Conservation (phyloP, 108 stramenopile genomes). For the Skeletonema tropicum region DNA sequence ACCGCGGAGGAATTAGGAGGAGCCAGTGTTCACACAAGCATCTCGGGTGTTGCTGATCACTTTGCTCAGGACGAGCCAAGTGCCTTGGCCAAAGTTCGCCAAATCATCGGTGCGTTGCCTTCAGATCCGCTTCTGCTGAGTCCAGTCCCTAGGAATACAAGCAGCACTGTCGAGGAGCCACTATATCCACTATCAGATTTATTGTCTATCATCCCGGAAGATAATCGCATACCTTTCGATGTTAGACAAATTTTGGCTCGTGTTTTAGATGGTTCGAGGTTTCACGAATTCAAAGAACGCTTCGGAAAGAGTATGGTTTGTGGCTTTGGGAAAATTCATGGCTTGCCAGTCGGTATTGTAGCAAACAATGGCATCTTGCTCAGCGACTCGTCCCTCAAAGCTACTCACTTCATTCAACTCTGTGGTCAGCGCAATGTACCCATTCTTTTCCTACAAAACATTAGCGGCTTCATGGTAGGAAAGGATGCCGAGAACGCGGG, state of each 20-base stretch:
- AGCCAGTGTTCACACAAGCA: slow-evolving; percentile 90
- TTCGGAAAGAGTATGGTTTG: slow-evolving; percentile 96
- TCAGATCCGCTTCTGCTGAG: slow-evolving; percentile 42
- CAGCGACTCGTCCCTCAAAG: slow-evolving; percentile 92
- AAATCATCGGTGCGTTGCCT: slow-evolving; percentile 78
- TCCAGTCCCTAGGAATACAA: slow-evolving; percentile 30
- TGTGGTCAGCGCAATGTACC: slow-evolving; percentile 97
- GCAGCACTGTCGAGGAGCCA: slow-evolving; percentile 82
- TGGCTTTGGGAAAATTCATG: slow-evolving; percentile 95
- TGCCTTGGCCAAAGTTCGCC: slow-evolving; percentile 83
- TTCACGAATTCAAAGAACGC: slow-evolving; percentile 96
- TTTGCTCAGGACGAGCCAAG: slow-evolving; percentile 90
- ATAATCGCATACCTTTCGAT: slow-evolving; percentile 96
- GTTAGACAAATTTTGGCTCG: slow-evolving; percentile 93
- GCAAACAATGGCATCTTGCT: slow-evolving; percentile 99
- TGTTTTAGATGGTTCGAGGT: slow-evolving; percentile 93
- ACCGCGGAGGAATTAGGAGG: slow-evolving; percentile 97
- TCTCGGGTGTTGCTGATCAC: slow-evolving; percentile 96
- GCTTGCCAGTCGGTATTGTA: slow-evolving; percentile 93
- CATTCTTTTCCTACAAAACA: slow-evolving; percentile 97
- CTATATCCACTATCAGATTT: slow-evolving; percentile 89
- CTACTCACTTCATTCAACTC: slow-evolving; percentile 96
- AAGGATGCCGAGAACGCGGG: slow-evolving; percentile 95
- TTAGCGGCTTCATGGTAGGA: slow-evolving; percentile 99
- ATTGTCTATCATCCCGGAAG: slow-evolving; percentile 88